Conservation (phyloP, 2,329 filamentous ascomycete genomes). For the Xylaria sp. region DNA sequence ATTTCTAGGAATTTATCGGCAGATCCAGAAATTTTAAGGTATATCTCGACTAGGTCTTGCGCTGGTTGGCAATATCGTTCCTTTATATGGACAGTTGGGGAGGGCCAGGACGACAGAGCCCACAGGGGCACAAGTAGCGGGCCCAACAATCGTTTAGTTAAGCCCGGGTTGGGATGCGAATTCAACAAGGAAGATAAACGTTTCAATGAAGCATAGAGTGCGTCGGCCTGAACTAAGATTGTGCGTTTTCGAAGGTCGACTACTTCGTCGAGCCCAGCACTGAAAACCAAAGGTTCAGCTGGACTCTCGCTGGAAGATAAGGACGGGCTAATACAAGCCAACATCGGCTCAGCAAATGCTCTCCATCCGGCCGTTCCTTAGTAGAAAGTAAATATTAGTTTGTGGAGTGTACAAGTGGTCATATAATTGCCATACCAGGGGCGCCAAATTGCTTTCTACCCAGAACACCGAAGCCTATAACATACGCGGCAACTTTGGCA, state of each 20-base stretch:
- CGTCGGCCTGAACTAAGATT: slow-evolving; percentile 59
- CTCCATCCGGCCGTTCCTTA: slow-evolving; percentile 70
- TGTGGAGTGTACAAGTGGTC: background rate
- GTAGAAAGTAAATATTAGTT: slow-evolving; percentile 22
- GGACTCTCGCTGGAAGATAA: slow-evolving; percentile 45
- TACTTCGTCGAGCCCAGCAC: slow-evolving; percentile 52
- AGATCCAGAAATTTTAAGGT: slow-evolving; percentile 67
- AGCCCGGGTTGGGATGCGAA: slow-evolving; percentile 74
- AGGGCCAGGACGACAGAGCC: slow-evolving; percentile 67
- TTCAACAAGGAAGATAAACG: slow-evolving; percentile 67
- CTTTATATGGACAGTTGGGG: slow-evolving; percentile 49
- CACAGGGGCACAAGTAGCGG: slow-evolving; percentile 72
- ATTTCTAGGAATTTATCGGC: slow-evolving; percentile 61
- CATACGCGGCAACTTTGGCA: slow-evolving; percentile 67
- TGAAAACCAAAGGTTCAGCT: slow-evolving; percentile 41
- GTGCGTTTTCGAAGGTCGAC: slow-evolving; percentile 58
- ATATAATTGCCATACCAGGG: slow-evolving; percentile 59
- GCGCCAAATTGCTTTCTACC: slow-evolving; percentile 72
- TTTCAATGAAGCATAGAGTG: slow-evolving; percentile 63
- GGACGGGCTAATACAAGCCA: slow-evolving; percentile 61
- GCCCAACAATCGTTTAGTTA: slow-evolving; percentile 70
- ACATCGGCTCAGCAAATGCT: slow-evolving; percentile 68
- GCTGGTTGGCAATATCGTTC: slow-evolving; percentile 59
- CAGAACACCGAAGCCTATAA: slow-evolving; percentile 74
- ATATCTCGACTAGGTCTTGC: slow-evolving; percentile 64